Base-by-base conservation (phyloP, 768 basidiomycete species). In the Russula lepida region DNA sequence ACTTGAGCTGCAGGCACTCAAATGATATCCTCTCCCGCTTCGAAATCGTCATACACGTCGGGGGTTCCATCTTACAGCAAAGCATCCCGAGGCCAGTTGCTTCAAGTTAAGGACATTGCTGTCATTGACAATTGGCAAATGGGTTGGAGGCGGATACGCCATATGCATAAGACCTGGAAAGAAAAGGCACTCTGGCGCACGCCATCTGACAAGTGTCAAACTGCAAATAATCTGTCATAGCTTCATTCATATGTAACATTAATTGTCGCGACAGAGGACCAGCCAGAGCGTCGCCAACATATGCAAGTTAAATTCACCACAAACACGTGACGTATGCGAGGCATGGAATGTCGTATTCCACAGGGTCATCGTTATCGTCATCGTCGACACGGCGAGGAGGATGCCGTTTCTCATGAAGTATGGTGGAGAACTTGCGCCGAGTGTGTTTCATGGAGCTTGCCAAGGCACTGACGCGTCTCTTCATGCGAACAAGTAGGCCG, bases 271-370 rank as follows among this genome's bases (percentile, higher is more conserved):
- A 9, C 6, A 39, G n/a, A 19, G 23, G 7, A 44, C 21, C 33
- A 46, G 25, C 8, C 30, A 51, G 46, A 30, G 32, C 28, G 32
- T 23, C 44, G 19, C 21, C 12, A 3, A 35, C 30, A 11, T 28
- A 23, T 47, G 23, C 3, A 30, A 46, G 3, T 37, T 49, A 17
- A 17, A 5, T 37, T 37, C 23, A 63, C 62, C 62, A 43, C 33
- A 63, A 6, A 33, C 62, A 63, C 0, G 62, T 49, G 23, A 63
- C 49, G 35, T 63, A 63, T 8, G 62, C 62, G 35, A 63, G 62
- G 39, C 62, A 63, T 49, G 62, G 62, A 19, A 63, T 63, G 21
- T 58, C 62, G 25, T 54, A 49, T 13, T 63, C 51, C 4, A 35
- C 47, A 50, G 35, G 28, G 25, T 62, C 44, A 6, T 54, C 9